Evolutionary conservation across 2,329 filamentous ascomycete species (phyloP).

Genomic region (Macrophomina phaseolina): DNA sequence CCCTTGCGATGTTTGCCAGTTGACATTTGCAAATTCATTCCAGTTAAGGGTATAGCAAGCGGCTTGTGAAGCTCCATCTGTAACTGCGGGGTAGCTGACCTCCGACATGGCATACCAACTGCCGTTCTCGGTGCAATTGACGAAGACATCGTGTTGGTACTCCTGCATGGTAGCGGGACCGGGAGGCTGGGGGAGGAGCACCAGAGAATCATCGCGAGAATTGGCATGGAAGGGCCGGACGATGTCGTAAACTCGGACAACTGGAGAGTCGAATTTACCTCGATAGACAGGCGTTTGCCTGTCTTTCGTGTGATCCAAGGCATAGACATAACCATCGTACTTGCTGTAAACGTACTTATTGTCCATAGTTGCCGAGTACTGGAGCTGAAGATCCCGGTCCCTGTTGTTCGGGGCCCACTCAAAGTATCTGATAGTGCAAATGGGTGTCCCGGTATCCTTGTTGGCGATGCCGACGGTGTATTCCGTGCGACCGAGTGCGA

Average conservation of each 20-base stretch:
- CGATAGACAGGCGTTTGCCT: conserved; percentile 42
- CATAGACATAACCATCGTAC: conserved; percentile 83
- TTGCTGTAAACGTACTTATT: conserved; percentile 87
- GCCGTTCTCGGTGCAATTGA: conserved; percentile 85
- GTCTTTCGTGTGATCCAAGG: conserved; percentile 70
- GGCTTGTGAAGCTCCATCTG: conserved; percentile 67
- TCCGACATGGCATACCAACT: conserved; percentile 96
- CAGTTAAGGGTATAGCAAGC: conserved; percentile 57
- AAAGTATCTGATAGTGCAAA: conserved; percentile 89
- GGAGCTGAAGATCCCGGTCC: conserved; percentile 83
- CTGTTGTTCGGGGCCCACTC: conserved; percentile 95
- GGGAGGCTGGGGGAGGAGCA: conserved; percentile 84
- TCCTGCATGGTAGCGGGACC: conserved; percentile 60
- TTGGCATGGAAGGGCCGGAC: conserved; percentile 74
- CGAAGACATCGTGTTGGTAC: conserved; percentile 64
- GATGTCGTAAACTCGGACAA: conserved; percentile 88
- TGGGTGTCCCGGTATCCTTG: conserved; percentile 70
- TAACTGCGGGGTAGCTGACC: conserved; percentile 80
- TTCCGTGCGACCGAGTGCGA: conserved; percentile 84
- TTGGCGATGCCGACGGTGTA: conserved; percentile 89
- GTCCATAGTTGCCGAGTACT: conserved; percentile 82
- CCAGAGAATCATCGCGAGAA: conserved; percentile 72
- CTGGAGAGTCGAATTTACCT: conserved; percentile 74
- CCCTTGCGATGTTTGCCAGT: conserved; percentile 38
- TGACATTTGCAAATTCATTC: conserved; percentile 33